Evolutionary conservation across 495 filamentous ascomycete species (phyloP), one percentile per base, ranked within the genome.

Genomic region (Astrocystis sublimbata): DNA sequence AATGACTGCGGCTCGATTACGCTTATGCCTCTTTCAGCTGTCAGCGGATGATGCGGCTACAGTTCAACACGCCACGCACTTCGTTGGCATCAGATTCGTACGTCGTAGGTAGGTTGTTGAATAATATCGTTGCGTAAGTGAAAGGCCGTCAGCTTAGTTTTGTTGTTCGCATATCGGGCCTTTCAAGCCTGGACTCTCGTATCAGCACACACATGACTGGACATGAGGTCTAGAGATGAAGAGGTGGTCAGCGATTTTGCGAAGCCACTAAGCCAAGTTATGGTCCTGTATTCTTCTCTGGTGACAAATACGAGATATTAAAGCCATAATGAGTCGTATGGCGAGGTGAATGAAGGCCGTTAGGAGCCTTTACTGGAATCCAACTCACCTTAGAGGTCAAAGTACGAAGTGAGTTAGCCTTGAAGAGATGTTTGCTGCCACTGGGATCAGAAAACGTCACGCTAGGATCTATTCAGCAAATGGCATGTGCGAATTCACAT

Each of bases 1-100:
- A 8, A 6, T 28, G 19, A 42, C 53, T n/a, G 53, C 23, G 9
- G 23, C 51, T 10, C 46, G 26, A 31, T 31, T 17, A 46, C 19
- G 54, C 54, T 58, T 58, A 58, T 45, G 54, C 49, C n/a, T 42
- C 13, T 47, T 24, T 47, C 8, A 6, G 19, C 15, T 15, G 24
- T 36, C 24, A 40, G 51, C 31, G 51, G 35, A 40, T 54, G 51
- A n/a, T 30, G 51, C 21, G 35, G 35, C 21, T 5, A 21, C 10
- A 28, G 15, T 40, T 15, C 21, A 38, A n/a, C 23, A 26, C 33
- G n/a, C 35, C 13, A 28, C 35, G 12, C 24, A 7, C 21, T n/a
- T 23, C 1, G 10, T 26, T 9, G 13, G 33, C 51, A 12, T 40
- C n/a, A 54, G 35, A 40, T 0, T 21, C 40, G 17, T 6, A 31